phyloP scores from a whole-genome alignment of 2,329 filamentous ascomycete species.

The Coniochaeta ligniaria region DNA sequence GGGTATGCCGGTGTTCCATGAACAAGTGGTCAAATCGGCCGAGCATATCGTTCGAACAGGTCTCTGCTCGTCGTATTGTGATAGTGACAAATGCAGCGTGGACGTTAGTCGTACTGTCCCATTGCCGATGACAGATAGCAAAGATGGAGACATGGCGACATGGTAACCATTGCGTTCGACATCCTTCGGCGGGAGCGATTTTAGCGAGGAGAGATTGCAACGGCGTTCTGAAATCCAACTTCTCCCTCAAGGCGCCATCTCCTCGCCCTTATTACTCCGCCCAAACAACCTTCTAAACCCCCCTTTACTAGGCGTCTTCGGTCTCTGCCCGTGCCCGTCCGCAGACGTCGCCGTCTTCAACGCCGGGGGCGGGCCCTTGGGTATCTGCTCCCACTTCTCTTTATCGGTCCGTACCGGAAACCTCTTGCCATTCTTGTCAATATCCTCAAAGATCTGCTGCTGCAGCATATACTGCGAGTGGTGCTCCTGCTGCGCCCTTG shows the following conservation, averaged over 20 bases:
- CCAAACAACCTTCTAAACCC: slow-evolving; percentile 32
- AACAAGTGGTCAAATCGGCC: too few species aligned
- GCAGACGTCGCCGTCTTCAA: slow-evolving; percentile 10
- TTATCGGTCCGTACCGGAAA: not conserved
- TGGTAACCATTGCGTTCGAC: not conserved
- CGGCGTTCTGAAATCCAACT: not conserved
- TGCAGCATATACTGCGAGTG: slow-evolving; percentile 18
- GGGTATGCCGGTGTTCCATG: too few species aligned
- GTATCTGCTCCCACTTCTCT: not conserved
- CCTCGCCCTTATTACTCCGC: slow-evolving; percentile 15
- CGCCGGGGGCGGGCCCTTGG: slow-evolving; percentile 5
- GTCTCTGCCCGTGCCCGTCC: slow-evolving; percentile 11
- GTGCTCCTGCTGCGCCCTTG: slow-evolving; percentile 10
- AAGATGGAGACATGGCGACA: too few species aligned
- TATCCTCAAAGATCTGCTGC: slow-evolving; percentile 15
- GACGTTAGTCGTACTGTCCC: too few species aligned
- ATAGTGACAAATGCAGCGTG: too few species aligned
- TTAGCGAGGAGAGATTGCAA: not conserved
- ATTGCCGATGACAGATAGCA: too few species aligned
- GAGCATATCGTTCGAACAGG: not conserved
- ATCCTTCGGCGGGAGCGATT: not conserved
- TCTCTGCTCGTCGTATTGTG: too few species aligned
- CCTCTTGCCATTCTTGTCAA: slow-evolving; percentile 7
- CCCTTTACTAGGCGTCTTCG: slow-evolving; percentile 26
- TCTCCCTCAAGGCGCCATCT: not conserved